These are phyloP conservation scores for Alternaria triticimaculans DNA, from an alignment of 2,329 filamentous ascomycete species.

Conservation along the genomic window DNA sequence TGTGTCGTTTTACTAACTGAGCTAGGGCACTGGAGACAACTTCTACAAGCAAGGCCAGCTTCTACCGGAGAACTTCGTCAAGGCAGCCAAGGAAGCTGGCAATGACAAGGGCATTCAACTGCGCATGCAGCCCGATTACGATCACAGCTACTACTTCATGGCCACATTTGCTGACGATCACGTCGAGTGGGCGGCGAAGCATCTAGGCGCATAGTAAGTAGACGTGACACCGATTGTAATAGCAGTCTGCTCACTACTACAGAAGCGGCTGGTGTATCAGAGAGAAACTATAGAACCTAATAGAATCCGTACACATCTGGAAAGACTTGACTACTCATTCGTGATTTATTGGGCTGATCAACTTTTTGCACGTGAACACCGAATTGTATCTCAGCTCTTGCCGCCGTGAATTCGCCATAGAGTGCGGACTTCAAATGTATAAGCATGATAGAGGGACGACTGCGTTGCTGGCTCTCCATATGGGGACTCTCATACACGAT, in stretches of 20 bases:
- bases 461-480: background rate
- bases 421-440: background rate
- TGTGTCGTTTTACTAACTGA: background rate
- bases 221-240: background rate
- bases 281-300: slow-evolving; percentile 33
- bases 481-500: background rate
- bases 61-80: slow-evolving; percentile 88
- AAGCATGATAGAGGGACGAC: background rate
- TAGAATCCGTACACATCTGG: background rate
- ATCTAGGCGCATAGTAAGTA: slow-evolving; percentile 66
- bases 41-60: slow-evolving; percentile 96
- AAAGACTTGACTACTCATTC: background rate
- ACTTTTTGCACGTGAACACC: background rate
- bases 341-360: background rate
- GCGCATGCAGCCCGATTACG: slow-evolving; percentile 88
- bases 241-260: slow-evolving; percentile 34
- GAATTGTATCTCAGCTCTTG: background rate
- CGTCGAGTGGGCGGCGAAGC: slow-evolving; percentile 88
- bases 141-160: slow-evolving; percentile 98
- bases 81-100: slow-evolving; percentile 77
- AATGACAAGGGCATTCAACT: slow-evolving; percentile 73
- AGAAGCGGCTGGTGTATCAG: slow-evolving; percentile 40
- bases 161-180: slow-evolving; percentile 89
- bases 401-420: background rate
- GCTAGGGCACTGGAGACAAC: slow-evolving; percentile 85